A percentile compares a stretch with the other conserved stretches of the same genome.
phyloP scores from a whole-genome alignment of 106 monocot species.

The Vanilla planifolia region DNA sequence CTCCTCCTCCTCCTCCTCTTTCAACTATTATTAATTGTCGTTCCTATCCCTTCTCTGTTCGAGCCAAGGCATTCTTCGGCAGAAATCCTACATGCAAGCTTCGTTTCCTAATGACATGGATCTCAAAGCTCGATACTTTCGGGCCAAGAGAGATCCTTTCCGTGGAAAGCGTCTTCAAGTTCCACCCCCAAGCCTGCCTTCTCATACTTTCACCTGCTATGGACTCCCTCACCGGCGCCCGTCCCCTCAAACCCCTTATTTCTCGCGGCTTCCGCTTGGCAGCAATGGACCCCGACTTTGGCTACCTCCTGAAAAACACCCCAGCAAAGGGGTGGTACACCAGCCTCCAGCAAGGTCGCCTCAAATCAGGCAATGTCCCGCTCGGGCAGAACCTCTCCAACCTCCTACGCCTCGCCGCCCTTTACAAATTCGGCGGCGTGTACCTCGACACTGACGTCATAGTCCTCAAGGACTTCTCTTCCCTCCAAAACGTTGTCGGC shows the following conservation, averaged over 20 bases:
- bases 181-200: slow-evolving; percentile 59
- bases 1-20: not conserved
- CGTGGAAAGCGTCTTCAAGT: slow-evolving; percentile 69
- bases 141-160: slow-evolving; percentile 47
- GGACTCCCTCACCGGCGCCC: slow-evolving; percentile 40
- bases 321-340: slow-evolving; percentile 15
- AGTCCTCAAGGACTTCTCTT: slow-evolving; percentile 41
- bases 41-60: slow-evolving; percentile 22
- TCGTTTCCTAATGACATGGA: slow-evolving; percentile 91
- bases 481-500: slow-evolving; percentile 56
- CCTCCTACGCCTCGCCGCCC: slow-evolving; percentile 52
- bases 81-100: slow-evolving; percentile 18
- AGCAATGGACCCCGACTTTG: slow-evolving; percentile 52
- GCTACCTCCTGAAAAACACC: slow-evolving; percentile 40
- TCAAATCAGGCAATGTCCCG: slow-evolving; percentile 45
- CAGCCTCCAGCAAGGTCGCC: not conserved
- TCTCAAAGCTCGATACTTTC: slow-evolving; percentile 36
- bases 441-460: slow-evolving; percentile 83
- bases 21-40: no score
- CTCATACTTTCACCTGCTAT: slow-evolving; percentile 57
- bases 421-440: slow-evolving; percentile 78
- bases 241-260: slow-evolving; percentile 30
- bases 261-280: slow-evolving; percentile 29
- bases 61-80: slow-evolving; percentile 35
- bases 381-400: slow-evolving; percentile 87